Percentiles rank a stretch among this genome's conserved stretches.
phyloP scores from a whole-genome alignment of 371 early-diverging fungal species.

The Lichtheimia corymbifera region DNA sequence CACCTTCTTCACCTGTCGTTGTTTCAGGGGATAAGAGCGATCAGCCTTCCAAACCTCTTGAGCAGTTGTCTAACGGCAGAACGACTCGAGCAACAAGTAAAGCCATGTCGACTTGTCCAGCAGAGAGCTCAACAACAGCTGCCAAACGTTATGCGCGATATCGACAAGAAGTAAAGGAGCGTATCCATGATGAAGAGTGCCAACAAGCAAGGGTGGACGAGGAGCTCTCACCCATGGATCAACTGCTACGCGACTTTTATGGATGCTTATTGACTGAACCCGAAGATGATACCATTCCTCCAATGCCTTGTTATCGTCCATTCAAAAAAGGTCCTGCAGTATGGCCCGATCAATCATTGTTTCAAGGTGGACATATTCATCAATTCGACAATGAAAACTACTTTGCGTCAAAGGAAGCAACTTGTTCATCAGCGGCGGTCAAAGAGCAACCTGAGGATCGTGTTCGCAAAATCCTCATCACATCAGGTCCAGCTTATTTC shows the following conservation, averaged over 20 bases:
- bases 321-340: not conserved
- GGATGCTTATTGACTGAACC: not conserved
- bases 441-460: not conserved
- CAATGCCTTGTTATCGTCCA: not conserved
- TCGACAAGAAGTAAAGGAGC: constrained; percentile 4
- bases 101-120: not conserved
- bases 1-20: too few relatives aligned
- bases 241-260: constrained; percentile 1
- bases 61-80: not conserved
- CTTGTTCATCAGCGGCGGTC: not conserved
- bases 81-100: constrained; percentile 1
- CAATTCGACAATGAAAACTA: constrained; percentile 2
- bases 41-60: not conserved
- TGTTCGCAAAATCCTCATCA: not conserved
- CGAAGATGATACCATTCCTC: not conserved
- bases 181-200: not conserved
- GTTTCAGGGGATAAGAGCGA: not conserved
- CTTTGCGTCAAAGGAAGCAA: too few relatives aligned
- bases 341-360: constrained; percentile 12
- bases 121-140: constrained; percentile 7
- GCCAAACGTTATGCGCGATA: constrained; percentile 10
- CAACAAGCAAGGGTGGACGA: not conserved
- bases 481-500: not conserved
- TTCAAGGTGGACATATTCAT: constrained; percentile 12
- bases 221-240: not conserved